phyloP scores from a whole-genome alignment of 2,329 filamentous ascomycete genomes.

The Calonectria pseudoturangicola region DNA sequence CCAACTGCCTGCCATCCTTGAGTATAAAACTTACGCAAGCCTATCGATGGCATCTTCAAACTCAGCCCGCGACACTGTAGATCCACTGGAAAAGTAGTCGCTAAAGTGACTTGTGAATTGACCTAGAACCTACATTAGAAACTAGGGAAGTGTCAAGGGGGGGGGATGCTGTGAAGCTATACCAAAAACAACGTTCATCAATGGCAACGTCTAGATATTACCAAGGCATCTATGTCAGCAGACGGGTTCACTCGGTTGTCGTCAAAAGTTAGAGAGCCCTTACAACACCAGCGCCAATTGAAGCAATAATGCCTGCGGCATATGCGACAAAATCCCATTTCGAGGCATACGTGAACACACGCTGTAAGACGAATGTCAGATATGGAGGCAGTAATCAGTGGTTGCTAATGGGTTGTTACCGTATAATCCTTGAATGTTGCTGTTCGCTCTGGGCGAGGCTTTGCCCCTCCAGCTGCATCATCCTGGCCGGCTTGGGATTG shows the following conservation, averaged over 20 bases:
- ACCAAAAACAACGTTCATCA: slow-evolving; percentile 78
- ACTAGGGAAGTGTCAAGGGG: too few relatives aligned
- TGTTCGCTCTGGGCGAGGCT: slow-evolving; percentile 65
- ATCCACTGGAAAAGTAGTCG: slow-evolving; percentile 60
- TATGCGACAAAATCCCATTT: slow-evolving; percentile 71
- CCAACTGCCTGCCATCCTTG: background rate
- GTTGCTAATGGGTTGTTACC: slow-evolving; percentile 39
- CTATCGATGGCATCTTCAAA: slow-evolving; percentile 66
- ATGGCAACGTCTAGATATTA: slow-evolving; percentile 66
- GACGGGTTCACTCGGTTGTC: background rate
- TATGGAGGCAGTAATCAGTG: background rate
- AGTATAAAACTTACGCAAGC: slow-evolving; percentile 62
- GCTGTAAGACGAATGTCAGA: slow-evolving; percentile 53
- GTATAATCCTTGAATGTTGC: slow-evolving; percentile 68
- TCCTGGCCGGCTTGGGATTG: slow-evolving; percentile 49
- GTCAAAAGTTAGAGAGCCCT: background rate
- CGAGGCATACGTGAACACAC: slow-evolving; percentile 73
- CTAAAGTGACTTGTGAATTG: slow-evolving; percentile 70
- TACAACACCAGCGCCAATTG: slow-evolving; percentile 69
- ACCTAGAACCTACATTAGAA: slow-evolving; percentile 53
- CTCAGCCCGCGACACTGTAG: slow-evolving; percentile 57
- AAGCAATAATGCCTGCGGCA: slow-evolving; percentile 66
- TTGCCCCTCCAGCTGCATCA: slow-evolving; percentile 57
- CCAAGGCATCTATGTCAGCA: slow-evolving; percentile 22
- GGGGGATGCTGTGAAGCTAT: slow-evolving; percentile 38